Base-by-base conservation (phyloP, 352 stramenopile genomes). In the Phytophthora litchii region DNA sequence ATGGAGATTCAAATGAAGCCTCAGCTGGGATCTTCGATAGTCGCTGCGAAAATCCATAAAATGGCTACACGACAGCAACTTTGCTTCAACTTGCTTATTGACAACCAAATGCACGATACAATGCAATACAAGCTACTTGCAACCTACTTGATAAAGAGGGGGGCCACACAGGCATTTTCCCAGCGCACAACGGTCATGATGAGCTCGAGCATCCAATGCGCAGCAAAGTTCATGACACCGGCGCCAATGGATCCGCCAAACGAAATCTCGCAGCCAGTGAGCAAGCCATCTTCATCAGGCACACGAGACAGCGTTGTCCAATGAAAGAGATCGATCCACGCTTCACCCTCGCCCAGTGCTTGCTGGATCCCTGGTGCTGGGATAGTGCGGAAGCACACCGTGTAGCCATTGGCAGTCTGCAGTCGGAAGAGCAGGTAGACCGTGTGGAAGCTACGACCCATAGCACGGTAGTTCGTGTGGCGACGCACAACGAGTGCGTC, bases 131-230 rank as follows among this genome's bases (percentile, higher is more conserved):
- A 54, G n/a, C 17, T 51, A 7, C 42, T 34, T 41, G 25, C 45
- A 45, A 31, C 45, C 36, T 66, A 62, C 50, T 66, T 67, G 46
- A 89, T 78, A 34, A 80, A 75, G 46, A 88, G 55, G 0, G 80
- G 80, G 14, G 74, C 72, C 11, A 88, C 54, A 44, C 74, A 84
- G 6, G 74, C 68, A 36, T 76, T 86, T 43, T 91, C 80, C 78
- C 80, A 88, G 27, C 78, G 74, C 37, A 91, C 69, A 35, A 88
- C 76, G 3, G 75, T 88, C 74, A 88, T 84, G 32, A 86, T 78
- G 57, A 91, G 74, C 67, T 91, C 78, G n/a, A 91, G 74, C 78
- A 88, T 87, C 78, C 80, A 91, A 49, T 88, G 76, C 35, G 76
- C 70, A 3, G 78, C 78, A 14, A 87, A 88, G 49, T 86, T 87